Percentiles rank a stretch among this genome's conserved stretches.
Evolutionary conservation across 805 yeast genomes (phyloP).

Genomic region (Wickerhamomyces bisporus): DNA sequence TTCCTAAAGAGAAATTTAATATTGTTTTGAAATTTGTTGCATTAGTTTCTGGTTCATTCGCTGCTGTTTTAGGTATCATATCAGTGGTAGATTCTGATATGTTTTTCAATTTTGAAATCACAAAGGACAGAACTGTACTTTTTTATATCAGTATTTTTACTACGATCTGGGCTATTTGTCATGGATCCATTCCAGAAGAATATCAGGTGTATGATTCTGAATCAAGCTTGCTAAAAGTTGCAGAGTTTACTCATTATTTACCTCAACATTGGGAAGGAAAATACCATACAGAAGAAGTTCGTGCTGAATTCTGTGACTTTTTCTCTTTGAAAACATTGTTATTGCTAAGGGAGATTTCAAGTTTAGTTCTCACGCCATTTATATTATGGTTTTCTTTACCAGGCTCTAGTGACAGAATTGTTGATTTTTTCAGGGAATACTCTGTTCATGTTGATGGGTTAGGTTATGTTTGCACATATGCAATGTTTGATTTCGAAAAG

Average conservation of each 20-base stretch:
- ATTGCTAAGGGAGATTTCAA: slow-evolving; percentile 71
- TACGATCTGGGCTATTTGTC: slow-evolving; percentile 78
- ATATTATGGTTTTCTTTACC: slow-evolving; percentile 85
- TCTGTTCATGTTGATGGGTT: slow-evolving; percentile 90
- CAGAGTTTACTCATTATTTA: slow-evolving; percentile 84
- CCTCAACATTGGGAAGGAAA: slow-evolving; percentile 85
- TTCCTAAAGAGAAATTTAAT: slow-evolving; percentile 74
- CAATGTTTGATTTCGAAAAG: slow-evolving; percentile 81
- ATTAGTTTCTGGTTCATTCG: slow-evolving; percentile 82
- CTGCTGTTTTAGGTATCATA: slow-evolving; percentile 77
- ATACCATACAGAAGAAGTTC: slow-evolving; percentile 80
- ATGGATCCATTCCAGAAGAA: slow-evolving; percentile 62
- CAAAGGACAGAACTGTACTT: slow-evolving; percentile 72
- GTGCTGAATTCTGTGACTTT: slow-evolving; percentile 71
- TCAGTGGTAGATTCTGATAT: slow-evolving; percentile 84
- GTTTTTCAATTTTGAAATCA: slow-evolving; percentile 83
- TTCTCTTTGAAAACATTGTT: slow-evolving; percentile 71
- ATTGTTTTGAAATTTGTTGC: slow-evolving; percentile 54
- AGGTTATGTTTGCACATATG: slow-evolving; percentile 92
- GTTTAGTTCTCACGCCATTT: slow-evolving; percentile 82
- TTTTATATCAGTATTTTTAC: slow-evolving; percentile 89
- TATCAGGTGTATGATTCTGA: slow-evolving; percentile 88
- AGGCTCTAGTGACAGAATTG: slow-evolving; percentile 61
- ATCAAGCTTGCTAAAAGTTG: slow-evolving; percentile 69
- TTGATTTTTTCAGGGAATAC: slow-evolving; percentile 88